phyloP scores from a whole-genome alignment of 495 filamentous ascomycete genomes.

The Cercophora samala region DNA sequence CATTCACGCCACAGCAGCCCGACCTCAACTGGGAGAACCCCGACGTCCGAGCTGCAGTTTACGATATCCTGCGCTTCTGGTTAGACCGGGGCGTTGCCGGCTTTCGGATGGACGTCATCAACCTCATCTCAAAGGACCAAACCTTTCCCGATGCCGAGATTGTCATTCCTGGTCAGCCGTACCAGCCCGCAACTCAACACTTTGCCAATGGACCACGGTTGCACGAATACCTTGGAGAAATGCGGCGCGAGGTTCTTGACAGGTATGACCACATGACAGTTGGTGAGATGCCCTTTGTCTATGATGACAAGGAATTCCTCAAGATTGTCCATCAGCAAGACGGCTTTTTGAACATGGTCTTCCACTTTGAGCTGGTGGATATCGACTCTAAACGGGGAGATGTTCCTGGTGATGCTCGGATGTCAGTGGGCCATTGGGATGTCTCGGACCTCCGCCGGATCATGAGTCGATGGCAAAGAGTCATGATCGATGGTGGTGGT shows the following conservation, averaged over 20 bases:
- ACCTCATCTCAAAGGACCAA: constrained; percentile 39
- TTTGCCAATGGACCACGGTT: constrained; percentile 64
- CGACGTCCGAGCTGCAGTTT: constrained; percentile 59
- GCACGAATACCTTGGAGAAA: constrained; percentile 62
- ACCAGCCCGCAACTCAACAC: constrained; percentile 48
- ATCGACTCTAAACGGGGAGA: constrained; percentile 53
- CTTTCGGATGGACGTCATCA: constrained; percentile 68
- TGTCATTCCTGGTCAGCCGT: constrained; percentile 37
- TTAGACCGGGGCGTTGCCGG: constrained; percentile 64
- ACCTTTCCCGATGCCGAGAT: constrained; percentile 59
- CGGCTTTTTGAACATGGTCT: constrained; percentile 70
- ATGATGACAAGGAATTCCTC: constrained; percentile 56
- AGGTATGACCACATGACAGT: constrained; percentile 65
- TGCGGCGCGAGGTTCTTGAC: constrained; percentile 59
- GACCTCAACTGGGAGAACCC: constrained; percentile 75
- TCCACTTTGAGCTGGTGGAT: constrained; percentile 66
- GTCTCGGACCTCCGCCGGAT: constrained; percentile 57
- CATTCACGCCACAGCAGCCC: constrained; percentile 63
- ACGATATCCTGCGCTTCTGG: constrained; percentile 69
- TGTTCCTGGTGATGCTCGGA: constrained; percentile 25
- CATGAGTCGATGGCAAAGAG: constrained; percentile 61
- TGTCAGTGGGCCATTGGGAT: constrained; percentile 36
- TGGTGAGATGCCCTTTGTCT: constrained; percentile 66
- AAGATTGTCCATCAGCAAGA: constrained; percentile 55
- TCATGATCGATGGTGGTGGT: constrained; percentile 65